Evolutionary conservation across 257 asterid species (phyloP).

Genomic region (Penstemon newberryi): DNA sequence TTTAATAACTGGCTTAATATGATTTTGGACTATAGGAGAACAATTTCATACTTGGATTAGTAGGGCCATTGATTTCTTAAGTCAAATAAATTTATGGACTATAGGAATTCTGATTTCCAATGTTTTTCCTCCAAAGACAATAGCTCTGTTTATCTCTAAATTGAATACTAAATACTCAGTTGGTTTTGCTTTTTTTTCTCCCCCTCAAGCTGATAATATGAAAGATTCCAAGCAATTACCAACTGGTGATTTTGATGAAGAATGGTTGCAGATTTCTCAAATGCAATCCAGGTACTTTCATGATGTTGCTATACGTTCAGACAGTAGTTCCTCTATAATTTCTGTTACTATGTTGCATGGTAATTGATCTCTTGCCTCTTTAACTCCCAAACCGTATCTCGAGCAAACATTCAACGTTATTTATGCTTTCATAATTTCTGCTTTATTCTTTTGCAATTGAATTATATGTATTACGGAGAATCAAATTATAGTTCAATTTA

Average conservation of each 20-base stretch:
- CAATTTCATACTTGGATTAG: too few relatives aligned
- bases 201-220: constrained; percentile 37
- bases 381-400: neutral
- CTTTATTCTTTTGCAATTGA: neutral
- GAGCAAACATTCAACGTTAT: neutral
- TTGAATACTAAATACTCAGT: constrained; percentile 17
- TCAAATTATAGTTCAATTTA: neutral
- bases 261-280: constrained; percentile 67
- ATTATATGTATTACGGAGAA: neutral
- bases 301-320: constrained; percentile 1
- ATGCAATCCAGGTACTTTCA: constrained; percentile 73
- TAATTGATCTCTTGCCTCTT: constrained; percentile 1
- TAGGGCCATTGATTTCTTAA: too few relatives aligned
- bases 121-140: too few relatives aligned
- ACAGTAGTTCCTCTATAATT: constrained; percentile 12
- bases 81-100: too few relatives aligned
- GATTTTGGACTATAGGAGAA: too few relatives aligned
- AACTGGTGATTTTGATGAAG: constrained; percentile 60
- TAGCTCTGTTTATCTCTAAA: constrained; percentile 13
- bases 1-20: too few relatives aligned
- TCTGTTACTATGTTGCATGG: neutral
- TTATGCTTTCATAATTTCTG: neutral
- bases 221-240: constrained; percentile 37
- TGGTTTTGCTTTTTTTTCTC: constrained; percentile 12
- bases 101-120: neutral